Base-by-base conservation (phyloP, 139 green algal genomes). In the Zygnema circumcarinatum region DNA sequence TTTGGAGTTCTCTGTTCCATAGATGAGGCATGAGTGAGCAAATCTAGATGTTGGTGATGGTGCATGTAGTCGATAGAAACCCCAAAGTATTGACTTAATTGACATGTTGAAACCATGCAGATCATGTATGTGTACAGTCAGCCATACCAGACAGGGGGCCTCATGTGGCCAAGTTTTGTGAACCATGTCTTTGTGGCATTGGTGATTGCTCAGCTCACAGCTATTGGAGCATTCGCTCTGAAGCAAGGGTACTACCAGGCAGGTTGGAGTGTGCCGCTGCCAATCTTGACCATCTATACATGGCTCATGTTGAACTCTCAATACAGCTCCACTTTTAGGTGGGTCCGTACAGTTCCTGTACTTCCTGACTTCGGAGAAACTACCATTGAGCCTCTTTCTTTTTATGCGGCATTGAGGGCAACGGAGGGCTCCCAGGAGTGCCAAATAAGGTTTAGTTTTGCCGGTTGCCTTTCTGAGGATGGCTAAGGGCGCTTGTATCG, bases 71-170 rank as follows among this genome's bases (percentile, higher is more conserved):
- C n/a, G n/a, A n/a, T n/a, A n/a, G n/a, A n/a, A n/a, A n/a, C n/a
- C n/a, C n/a, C n/a, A n/a, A n/a, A n/a, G n/a, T n/a, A n/a, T n/a
- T n/a, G n/a, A n/a, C n/a, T n/a, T n/a, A n/a, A n/a, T n/a, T n/a
- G n/a, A n/a, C n/a, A n/a, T n/a, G n/a, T n/a, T n/a, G n/a, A n/a
- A n/a, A 52, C 32, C 74, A 16, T 32, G 74, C 79, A 86, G 76
- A 47, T 89, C 2, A 87, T 89, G 36, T 89, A 89, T 42, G 74
- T 87, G 38, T 89, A 89, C 40, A 36, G 47, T 22, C 85, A 87
- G 39, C 84, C 84, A 32, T 89, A 88, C 84, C 84, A 89, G 76
- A 88, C 84, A 22, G 84, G 84, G 29, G 84, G 84, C 38, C 39
- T 89, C 31, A 53, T 89, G 36, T 89, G 84, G 84, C 75, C 73